phyloP scores from a whole-genome alignment of 1,284 basidiomycete species.

The Laetiporus sulphureus region DNA sequence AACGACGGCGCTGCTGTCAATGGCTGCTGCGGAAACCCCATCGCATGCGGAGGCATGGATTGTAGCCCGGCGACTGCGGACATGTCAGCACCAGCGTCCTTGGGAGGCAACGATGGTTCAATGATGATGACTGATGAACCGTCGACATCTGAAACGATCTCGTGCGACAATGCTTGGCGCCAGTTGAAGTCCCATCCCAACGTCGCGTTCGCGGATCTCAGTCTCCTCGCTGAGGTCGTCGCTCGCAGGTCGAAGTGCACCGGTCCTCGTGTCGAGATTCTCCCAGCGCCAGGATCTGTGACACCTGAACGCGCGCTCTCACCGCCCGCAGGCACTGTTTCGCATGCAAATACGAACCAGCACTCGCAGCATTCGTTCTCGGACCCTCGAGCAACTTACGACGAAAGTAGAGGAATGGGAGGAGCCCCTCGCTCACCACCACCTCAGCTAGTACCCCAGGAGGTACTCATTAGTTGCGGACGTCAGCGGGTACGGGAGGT shows the following conservation, averaged over 20 bases:
- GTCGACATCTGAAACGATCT: constrained; percentile 49
- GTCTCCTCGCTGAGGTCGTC: constrained; percentile 83
- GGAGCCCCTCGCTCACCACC: constrained; percentile 38
- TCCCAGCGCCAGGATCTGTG: constrained; percentile 46
- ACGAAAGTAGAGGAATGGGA: constrained; percentile 35
- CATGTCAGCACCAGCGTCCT: constrained; percentile 5
- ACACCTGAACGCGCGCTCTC: constrained; percentile 37
- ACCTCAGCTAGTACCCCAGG: constrained; percentile 49
- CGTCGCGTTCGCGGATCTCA: constrained; percentile 74
- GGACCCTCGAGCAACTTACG: constrained; percentile 49
- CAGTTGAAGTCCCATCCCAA: constrained; percentile 87
- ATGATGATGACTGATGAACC: constrained; percentile 15
- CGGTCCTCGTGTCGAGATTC: constrained; percentile 64
- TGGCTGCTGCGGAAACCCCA: constrained; percentile 25
- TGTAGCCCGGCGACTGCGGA: constrained; percentile 1
- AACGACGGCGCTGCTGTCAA: constrained; percentile 9
- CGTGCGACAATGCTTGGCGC: constrained; percentile 81
- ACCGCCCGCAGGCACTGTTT: constrained; percentile 20
- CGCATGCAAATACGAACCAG: constrained; percentile 16
- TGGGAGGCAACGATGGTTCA: constrained; percentile 8
- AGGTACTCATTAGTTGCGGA: constrained; percentile 53
- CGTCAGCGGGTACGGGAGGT: constrained; percentile 61
- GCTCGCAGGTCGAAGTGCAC: constrained; percentile 75
- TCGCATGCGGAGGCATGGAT: constrained; percentile 16
- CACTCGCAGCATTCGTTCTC: constrained; percentile 36